phyloP scores from a whole-genome alignment of 202 grass and related monocot genomes.

The Setaria italica region DNA sequence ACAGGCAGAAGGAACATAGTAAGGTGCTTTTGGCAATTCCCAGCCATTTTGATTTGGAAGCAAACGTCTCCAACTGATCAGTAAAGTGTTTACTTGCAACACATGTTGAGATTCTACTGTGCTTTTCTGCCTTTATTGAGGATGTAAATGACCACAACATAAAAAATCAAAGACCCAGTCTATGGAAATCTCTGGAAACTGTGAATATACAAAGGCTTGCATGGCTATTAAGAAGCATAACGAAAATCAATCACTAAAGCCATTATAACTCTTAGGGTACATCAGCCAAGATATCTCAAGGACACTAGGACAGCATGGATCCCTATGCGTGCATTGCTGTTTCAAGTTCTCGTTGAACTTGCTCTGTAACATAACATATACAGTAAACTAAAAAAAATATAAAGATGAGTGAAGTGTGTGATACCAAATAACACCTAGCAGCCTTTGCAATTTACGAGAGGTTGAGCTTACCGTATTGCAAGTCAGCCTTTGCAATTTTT shows the following conservation, averaged over 20 bases:
- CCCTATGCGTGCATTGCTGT: not conserved
- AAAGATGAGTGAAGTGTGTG: slow-evolving; percentile 4
- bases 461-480: slow-evolving; percentile 49
- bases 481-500: slow-evolving; percentile 19
- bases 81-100: not conserved
- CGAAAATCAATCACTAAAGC: not conserved
- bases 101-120: not conserved
- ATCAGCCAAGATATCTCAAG: not conserved
- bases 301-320: too few relatives aligned
- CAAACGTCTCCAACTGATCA: not conserved
- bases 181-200: not conserved
- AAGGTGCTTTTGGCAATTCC: not conserved
- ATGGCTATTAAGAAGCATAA: not conserved
- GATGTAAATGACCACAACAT: slow-evolving; percentile 26
- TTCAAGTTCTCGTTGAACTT: not conserved
- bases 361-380: slow-evolving; percentile 29
- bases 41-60: not conserved
- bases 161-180: slow-evolving; percentile 10
- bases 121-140: not conserved
- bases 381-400: not conserved
- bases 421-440: slow-evolving; percentile 10
- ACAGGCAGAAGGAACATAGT: not conserved
- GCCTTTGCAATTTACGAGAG: not conserved
- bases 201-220: not conserved
- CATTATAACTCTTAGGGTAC: not conserved